phyloP scores from a whole-genome alignment of 1,139 yeast species.

The Scheffersomyces insectosa region DNA sequence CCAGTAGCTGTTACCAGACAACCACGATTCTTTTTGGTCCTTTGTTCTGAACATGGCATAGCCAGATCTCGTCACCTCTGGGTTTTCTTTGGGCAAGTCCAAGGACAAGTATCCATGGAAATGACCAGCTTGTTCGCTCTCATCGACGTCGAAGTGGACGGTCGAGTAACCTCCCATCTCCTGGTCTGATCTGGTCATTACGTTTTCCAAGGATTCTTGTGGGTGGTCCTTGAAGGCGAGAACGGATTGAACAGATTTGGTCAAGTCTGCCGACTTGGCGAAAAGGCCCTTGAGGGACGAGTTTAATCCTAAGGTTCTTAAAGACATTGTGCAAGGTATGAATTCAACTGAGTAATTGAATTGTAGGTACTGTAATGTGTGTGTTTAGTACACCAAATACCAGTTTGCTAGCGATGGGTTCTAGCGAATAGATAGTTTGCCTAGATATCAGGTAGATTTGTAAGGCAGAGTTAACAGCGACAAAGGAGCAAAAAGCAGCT shows the following conservation, averaged over 20 bases:
- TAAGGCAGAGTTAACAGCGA: too few species aligned
- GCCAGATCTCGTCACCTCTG: slow-evolving; percentile 71
- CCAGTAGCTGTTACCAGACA: slow-evolving; percentile 51
- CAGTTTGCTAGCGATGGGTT: too few species aligned
- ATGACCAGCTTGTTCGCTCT: slow-evolving; percentile 45
- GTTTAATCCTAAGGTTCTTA: slow-evolving; percentile 45
- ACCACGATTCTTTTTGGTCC: slow-evolving; percentile 57
- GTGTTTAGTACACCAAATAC: not conserved
- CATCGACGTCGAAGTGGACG: slow-evolving; percentile 50
- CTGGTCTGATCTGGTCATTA: slow-evolving; percentile 66
- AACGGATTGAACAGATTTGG: slow-evolving; percentile 40
- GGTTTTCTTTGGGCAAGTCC: slow-evolving; percentile 70
- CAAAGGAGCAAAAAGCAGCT: too few species aligned
- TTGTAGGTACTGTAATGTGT: not conserved
- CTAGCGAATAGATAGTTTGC: too few species aligned
- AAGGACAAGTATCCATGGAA: slow-evolving; percentile 74
- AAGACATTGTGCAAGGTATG: slow-evolving; percentile 30
- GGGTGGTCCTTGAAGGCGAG: slow-evolving; percentile 57
- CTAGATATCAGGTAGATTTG: too few species aligned
- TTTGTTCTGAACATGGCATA: slow-evolving; percentile 86
- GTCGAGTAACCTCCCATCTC: slow-evolving; percentile 80
- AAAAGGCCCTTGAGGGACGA: slow-evolving; percentile 40
- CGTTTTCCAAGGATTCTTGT: slow-evolving; percentile 38
- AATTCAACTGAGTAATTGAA: not conserved
- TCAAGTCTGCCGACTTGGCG: slow-evolving; percentile 29